These are phyloP conservation scores for Plasmodium inui DNA, from an alignment of 169 alveolate species.

Conservation along the genomic window DNA sequence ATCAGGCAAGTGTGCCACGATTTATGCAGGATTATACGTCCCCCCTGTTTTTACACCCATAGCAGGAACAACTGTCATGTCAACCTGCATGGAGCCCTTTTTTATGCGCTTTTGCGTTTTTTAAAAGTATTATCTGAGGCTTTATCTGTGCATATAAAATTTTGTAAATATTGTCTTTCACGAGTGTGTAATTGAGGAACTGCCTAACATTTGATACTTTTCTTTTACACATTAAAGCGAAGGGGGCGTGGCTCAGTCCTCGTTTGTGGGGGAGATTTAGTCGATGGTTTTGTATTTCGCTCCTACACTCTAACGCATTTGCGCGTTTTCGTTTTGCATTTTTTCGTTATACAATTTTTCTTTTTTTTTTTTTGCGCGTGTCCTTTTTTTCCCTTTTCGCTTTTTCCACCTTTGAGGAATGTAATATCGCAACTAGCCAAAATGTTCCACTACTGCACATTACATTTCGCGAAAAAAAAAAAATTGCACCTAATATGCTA, in stretches of 20 bases:
- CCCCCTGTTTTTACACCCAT: not conserved
- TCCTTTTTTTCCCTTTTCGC: not conserved
- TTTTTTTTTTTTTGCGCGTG: slow-evolving; percentile 18
- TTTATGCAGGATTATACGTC: not conserved
- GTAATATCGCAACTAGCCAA: slow-evolving; percentile 13
- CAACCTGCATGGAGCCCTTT: not conserved
- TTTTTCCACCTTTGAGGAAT: not conserved
- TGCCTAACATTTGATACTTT: not conserved
- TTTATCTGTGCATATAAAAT: not conserved
- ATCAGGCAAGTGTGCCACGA: not conserved
- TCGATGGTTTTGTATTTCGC: not conserved
- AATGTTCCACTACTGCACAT: not conserved
- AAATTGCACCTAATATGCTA: slow-evolving; percentile 1
- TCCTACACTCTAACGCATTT: not conserved
- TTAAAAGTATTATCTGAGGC: not conserved
- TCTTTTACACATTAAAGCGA: not conserved
- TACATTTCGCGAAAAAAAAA: slow-evolving; percentile 6
- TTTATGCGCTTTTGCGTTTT: not conserved
- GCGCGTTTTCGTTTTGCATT: not conserved
- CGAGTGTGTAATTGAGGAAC: slow-evolving; percentile 11
- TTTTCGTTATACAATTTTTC: not conserved
- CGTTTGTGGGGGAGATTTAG: not conserved
- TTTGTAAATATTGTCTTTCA: slow-evolving; percentile 1
- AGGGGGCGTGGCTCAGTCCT: not conserved
- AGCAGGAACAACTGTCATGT: not conserved